Evolutionary conservation across 2,329 filamentous ascomycete species (phyloP).

Genomic region (Mycosphaerella sp.): DNA sequence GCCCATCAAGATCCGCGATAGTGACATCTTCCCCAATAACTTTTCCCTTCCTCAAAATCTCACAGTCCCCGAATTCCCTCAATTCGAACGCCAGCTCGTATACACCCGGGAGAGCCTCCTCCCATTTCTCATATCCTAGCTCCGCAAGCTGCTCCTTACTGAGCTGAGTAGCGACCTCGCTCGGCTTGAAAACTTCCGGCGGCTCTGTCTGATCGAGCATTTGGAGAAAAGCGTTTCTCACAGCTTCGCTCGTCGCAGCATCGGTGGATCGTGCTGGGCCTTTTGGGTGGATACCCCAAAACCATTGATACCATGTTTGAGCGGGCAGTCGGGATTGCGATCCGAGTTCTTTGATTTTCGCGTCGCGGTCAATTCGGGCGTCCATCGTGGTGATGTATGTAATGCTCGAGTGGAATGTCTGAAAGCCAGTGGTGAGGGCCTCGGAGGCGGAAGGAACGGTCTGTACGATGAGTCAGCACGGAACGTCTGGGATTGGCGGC

Average conservation of each 20-base stretch:
- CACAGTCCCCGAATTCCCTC: conserved; percentile 41
- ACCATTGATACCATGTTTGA: conserved; percentile 26
- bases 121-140: conserved; percentile 38
- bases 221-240: conserved; percentile 25
- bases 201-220: conserved; percentile 31
- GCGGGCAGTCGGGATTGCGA: conserved; percentile 18
- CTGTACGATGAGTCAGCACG: no score
- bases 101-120: conserved; percentile 43
- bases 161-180: conserved; percentile 44
- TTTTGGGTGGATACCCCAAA: conserved; percentile 8
- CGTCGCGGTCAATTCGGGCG: conserved; percentile 23
- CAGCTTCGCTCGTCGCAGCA: conserved; percentile 24
- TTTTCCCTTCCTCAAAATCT: conserved; percentile 45
- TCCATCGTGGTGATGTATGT: conserved; percentile 15
- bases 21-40: conserved; percentile 34
- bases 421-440: no score
- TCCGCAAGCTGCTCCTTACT: conserved; percentile 36
- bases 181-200: conserved; percentile 48
- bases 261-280: conserved; percentile 22
- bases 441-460: no score
- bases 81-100: conserved; percentile 43
- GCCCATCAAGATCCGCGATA: conserved; percentile 40
- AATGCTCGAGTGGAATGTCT: no score
- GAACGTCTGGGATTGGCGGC: no score
- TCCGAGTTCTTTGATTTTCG: conserved; percentile 14